Base-by-base conservation (phyloP, 1,284 basidiomycete genomes). In the Stygiomarasmius scandens region DNA sequence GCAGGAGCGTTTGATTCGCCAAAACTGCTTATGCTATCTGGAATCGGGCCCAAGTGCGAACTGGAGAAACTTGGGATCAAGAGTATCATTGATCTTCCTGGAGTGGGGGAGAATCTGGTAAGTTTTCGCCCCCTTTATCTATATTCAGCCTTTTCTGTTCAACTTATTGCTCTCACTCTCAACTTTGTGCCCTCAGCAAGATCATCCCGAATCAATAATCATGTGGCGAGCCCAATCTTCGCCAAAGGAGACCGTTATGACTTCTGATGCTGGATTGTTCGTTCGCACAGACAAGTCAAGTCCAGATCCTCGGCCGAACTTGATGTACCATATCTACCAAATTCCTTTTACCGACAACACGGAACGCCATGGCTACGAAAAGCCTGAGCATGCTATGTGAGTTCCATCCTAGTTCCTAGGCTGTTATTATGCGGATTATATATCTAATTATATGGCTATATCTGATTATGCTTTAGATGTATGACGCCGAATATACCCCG, bases 1-100 rank as follows among this genome's bases (percentile, higher is more conserved):
- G 55, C 55, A 25, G 55, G 55, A 14, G 44, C 55, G 8, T 47
- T 57, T 36, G 49, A 49, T 16, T 57, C 55, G 23, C 55, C 55
- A 20, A 23, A 52, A 38, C 43, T 57, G 23, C 45, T 58, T 10
- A 53, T 58, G 56, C 24, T 58, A 22, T 58, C 56, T 36, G 56
- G 56, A n/a, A 53, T 58, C 29, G 56, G 56, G 12, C 50, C 56
- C 6, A 45, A 41, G 24, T 10, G n/a, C 1, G 44, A 52, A 20
- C 20, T 58, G 34, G 38, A 52, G 19, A 27, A 49, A 16, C 29
- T 58, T 27, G 48, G 54, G 9, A 56, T 56, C 25, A 23, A 48
- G 10, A 38, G 36, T 24, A 50, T 27, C 10, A 36, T 56, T 5
- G 27, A 56, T 36, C 27, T 44, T 14, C 38, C 54, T 20, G 44